Evolutionary conservation across 306 rosid species (phyloP).

Genomic region (Lathyrus sativus): DNA sequence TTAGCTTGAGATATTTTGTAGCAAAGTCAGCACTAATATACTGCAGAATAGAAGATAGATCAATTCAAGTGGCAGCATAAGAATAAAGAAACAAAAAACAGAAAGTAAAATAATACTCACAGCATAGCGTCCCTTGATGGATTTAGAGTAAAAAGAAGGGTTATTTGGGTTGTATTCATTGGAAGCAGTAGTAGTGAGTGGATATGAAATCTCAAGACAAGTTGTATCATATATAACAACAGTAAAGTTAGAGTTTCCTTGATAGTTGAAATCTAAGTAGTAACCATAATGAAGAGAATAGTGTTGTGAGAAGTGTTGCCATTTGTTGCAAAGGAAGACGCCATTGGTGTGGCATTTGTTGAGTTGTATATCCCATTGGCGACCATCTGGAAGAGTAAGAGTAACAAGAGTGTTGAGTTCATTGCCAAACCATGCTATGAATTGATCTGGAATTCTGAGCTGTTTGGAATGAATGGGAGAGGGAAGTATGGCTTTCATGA

Average conservation of each 20-base stretch:
- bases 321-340: conserved; percentile 14
- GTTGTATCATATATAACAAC: conserved; percentile 38
- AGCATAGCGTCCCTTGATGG: background rate
- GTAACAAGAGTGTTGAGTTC: conserved; percentile 23
- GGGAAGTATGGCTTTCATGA: conserved; percentile 28
- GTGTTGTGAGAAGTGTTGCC: conserved; percentile 31
- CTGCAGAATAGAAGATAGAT: conserved; percentile 34
- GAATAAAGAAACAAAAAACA: background rate
- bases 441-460: conserved; percentile 35
- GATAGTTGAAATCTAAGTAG: conserved; percentile 28
- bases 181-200: background rate
- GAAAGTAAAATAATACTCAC: conserved; percentile 29
- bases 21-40: conserved; percentile 33
- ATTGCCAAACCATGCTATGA: conserved; percentile 31
- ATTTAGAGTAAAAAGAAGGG: conserved; percentile 34
- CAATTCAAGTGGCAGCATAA: background rate
- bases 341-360: conserved; percentile 2
- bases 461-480: background rate
- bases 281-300: conserved; percentile 30
- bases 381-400: conserved; percentile 24
- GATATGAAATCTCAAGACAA: conserved; percentile 40
- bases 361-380: conserved; percentile 31
- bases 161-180: conserved; percentile 8
- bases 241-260: conserved; percentile 35
- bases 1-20: conserved; percentile 21